These are phyloP conservation scores for Vigna mungo DNA, from an alignment of 306 rosid genomes.

Conservation along the genomic window DNA sequence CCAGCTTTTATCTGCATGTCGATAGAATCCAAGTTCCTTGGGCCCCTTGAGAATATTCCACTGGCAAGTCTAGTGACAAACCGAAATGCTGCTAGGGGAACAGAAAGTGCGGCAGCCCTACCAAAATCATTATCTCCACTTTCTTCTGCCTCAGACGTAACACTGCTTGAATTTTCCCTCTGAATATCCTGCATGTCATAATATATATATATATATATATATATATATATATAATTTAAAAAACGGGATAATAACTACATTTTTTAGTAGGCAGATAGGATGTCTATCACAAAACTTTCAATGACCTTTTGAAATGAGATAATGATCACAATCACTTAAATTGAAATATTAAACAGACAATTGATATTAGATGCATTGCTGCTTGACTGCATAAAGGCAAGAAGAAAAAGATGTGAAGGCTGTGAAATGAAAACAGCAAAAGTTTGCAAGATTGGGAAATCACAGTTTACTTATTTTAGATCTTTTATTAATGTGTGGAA, in stretches of 20 bases:
- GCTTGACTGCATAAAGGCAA: not conserved
- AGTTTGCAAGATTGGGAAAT: slow-evolving; percentile 18
- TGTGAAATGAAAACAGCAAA: slow-evolving; percentile 17
- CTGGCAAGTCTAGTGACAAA: slow-evolving; percentile 84
- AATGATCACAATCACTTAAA: slow-evolving; percentile 12
- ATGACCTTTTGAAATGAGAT: slow-evolving; percentile 37
- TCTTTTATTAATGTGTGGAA: not conserved
- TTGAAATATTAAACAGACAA: slow-evolving; percentile 19
- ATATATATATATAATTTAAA: slow-evolving; percentile 34
- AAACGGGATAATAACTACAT: slow-evolving; percentile 37
- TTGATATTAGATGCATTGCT: not conserved
- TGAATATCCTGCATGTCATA: slow-evolving; percentile 66
- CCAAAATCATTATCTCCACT: slow-evolving; percentile 63
- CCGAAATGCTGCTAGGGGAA: slow-evolving; percentile 88
- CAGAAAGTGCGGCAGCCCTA: slow-evolving; percentile 78
- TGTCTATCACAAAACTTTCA: slow-evolving; percentile 27
- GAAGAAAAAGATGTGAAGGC: slow-evolving; percentile 5
- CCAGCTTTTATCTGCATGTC: slow-evolving; percentile 57
- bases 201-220: slow-evolving; percentile 28
- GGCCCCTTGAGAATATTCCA: slow-evolving; percentile 92
- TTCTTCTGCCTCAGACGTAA: slow-evolving; percentile 71
- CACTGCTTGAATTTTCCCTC: slow-evolving; percentile 57
- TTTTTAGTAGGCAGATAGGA: slow-evolving; percentile 27
- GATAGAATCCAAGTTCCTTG: slow-evolving; percentile 60
- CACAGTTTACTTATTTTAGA: slow-evolving; percentile 1